Base-by-base conservation (phyloP, 305 asterid species). In the Fraxinus paxiana region DNA sequence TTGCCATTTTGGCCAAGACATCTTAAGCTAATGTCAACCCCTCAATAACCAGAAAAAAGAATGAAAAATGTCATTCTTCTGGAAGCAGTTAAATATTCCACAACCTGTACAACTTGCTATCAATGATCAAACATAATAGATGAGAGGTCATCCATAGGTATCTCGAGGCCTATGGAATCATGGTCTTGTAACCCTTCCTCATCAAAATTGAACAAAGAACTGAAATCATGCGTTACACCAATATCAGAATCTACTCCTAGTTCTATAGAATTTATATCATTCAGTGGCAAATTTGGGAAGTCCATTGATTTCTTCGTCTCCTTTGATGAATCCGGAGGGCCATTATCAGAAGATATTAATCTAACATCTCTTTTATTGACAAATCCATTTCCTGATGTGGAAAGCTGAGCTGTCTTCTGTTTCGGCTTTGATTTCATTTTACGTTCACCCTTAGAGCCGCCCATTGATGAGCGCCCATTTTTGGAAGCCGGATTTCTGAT, bases 61-160 rank as follows among this genome's bases (percentile, higher is more conserved):
- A 31, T 71, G 41, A 69, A 74, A 54, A 83, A 73, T 80, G 79
- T 80, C 82, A 73, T 67, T 74, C 67, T n/a, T 56, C 80, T 56
- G 87, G 81, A 86, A 82, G 43, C 84, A 85, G 85, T 84, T 81
- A 88, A 87, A 73, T 82, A 82, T 77, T 75, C 91, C 89, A 83
- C 80, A 86, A 85, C 85, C 92, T 91, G 92, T 94, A 91, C 97
- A 90, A 56, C 78, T 74, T 75, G 87, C 81, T 73, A 76, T 41
- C 41, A 76, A 12, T 13, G 83, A 84, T 93, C 89, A 94, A 84
- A 94, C 92, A 91, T 86, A 77, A 87, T 84, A 81, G 94, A 82
- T 0, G 97, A 80, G 75, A 96, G 93, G 86, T 96, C 97, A 46
- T 96, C 99, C 96, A 89, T 93, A 1, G 99, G 99, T 78, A 94